Evolutionary conservation across 148 eudicot genomes (phyloP), one percentile per base, ranked within the genome.

Genomic region (Pharnaceum exiguum): DNA sequence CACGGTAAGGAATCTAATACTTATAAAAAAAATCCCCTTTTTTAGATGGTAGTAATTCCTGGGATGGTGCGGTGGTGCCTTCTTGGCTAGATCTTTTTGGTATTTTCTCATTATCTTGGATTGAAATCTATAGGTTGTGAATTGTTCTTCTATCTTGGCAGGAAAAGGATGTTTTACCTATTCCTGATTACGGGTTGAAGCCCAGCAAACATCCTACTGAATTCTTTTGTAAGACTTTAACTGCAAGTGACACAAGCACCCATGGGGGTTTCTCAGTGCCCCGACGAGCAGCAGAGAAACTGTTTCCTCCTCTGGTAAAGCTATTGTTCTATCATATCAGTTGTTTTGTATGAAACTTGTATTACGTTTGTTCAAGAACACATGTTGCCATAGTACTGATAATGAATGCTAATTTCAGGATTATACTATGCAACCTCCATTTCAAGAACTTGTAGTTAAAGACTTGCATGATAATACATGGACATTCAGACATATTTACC

Each of bases 191-290:
- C 55, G 95, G 95, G 19, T 52, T 83, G 29, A 81, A 72, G 67
- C 71, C 72, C 43, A 84, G 86, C 57, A 89, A 77, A 68, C 96
- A 93, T 67, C 96, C 99, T 32, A 75, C 76, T 49, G 96, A 93
- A 25, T 93, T 88, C 74, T 93, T 93, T 79, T 89, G 99, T 70
- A 93, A 93, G 74, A 93, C 96, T 27, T 72, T 93, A 73, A 90
- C 97, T 16, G 95, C 97, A 51, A 90, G 95, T 71, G 97, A 90
- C 62, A 90, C 97, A 1, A 93, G 96, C 63, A 93, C 99, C 7
- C 99, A 93, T 62, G 99, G 99, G 42, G 99, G 99, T 57, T 93
- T 93, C 77, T 93, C 99, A 6, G 99, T 93, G 63, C 99, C 99
- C 32, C 86, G 99, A 10, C 82, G 99, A 29, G 99, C 99, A 29